Evolutionary conservation across 2,329 filamentous ascomycete genomes (phyloP).

Genomic region (Dactylellina cionopaga): DNA sequence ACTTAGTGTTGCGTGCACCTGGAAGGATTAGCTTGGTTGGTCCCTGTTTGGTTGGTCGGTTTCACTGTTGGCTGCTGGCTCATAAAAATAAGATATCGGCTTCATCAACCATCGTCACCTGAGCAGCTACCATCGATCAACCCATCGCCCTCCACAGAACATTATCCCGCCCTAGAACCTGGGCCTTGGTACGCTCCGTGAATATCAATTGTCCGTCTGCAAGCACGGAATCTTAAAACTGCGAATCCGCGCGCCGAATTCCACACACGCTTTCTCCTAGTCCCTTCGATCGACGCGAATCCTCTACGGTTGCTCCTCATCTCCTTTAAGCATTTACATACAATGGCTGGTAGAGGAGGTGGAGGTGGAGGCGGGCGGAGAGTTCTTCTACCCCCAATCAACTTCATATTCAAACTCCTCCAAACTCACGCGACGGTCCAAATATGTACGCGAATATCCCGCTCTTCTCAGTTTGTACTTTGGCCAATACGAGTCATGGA

Average conservation of each 20-base stretch:
- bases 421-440: conserved; percentile 82
- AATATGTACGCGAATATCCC: conserved; percentile 69
- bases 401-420: conserved; percentile 93
- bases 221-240: too few relatives aligned
- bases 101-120: neutral
- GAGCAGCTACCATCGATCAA: neutral
- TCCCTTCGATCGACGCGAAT: neutral
- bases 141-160: neutral
- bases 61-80: too few relatives aligned
- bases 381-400: conserved; percentile 79
- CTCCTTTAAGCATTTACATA: neutral
- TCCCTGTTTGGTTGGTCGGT: too few relatives aligned
- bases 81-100: too few relatives aligned
- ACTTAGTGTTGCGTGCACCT: conserved; percentile 6
- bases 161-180: too few relatives aligned
- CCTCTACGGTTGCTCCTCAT: neutral
- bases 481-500: neutral
- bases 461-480: neutral
- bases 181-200: too few relatives aligned
- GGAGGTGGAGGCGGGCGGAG: conserved; percentile 69
- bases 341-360: conserved; percentile 49
- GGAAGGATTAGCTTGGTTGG: too few relatives aligned
- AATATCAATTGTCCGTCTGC: too few relatives aligned
- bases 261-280: too few relatives aligned
- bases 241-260: too few relatives aligned